Evolutionary conservation across 2,329 filamentous ascomycete genomes (phyloP).

Genomic region (Trichoderma brevicompactum): DNA sequence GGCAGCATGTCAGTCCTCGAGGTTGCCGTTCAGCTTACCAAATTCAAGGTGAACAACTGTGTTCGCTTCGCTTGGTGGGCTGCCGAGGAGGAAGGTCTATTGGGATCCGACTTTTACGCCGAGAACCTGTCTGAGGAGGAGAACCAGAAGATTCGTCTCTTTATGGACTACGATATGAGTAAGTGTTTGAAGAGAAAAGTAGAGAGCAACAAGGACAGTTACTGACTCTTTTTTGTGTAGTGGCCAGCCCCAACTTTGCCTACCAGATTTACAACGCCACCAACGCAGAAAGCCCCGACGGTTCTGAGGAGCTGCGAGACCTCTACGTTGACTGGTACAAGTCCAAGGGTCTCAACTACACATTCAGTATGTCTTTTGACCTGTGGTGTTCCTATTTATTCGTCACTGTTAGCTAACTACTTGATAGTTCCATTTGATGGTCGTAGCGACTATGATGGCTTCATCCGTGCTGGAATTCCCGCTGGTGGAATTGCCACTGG

Average conservation of each 20-base stretch:
- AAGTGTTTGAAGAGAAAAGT: not conserved
- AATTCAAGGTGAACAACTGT: conserved; percentile 61
- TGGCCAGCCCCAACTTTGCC: conserved; percentile 67
- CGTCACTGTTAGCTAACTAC: not conserved
- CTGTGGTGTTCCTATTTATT: no score
- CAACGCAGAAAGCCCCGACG: conserved; percentile 70
- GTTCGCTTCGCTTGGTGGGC: conserved; percentile 69
- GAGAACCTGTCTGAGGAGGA: conserved; percentile 58
- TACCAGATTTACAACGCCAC: conserved; percentile 74
- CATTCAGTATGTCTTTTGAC: conserved; percentile 50
- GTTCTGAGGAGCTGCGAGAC: conserved; percentile 70
- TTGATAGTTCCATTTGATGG: conserved; percentile 68
- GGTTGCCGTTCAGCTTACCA: conserved; percentile 61
- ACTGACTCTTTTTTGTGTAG: conserved; percentile 31
- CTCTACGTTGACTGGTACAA: conserved; percentile 72
- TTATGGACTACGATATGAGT: conserved; percentile 72
- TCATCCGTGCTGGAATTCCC: conserved; percentile 73
- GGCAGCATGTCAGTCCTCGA: conserved; percentile 67
- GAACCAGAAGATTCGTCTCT: conserved; percentile 65
- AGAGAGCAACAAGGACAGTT: not conserved
- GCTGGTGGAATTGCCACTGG: conserved; percentile 78
- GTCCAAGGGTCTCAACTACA: conserved; percentile 65
- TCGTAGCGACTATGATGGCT: conserved; percentile 78
- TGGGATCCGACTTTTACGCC: conserved; percentile 67
- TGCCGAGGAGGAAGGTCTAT: conserved; percentile 67